Base-by-base conservation (phyloP, 2,329 filamentous ascomycete species). In the Colletotrichum tropicicola region DNA sequence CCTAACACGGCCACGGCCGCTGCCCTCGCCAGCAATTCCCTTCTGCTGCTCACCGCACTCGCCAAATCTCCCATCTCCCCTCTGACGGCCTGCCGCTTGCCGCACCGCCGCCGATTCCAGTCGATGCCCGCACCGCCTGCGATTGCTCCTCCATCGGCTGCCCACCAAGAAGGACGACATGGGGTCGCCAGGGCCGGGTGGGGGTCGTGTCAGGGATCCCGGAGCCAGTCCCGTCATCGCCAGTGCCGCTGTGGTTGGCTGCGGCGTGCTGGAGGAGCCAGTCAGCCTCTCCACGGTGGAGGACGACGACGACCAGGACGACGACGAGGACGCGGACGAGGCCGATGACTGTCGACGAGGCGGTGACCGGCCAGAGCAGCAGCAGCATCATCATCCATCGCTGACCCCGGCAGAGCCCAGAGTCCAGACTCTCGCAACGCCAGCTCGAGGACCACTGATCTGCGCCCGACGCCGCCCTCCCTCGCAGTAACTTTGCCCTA, bases 201-300 rank as follows among this genome's bases (percentile, higher is more conserved):
- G 62, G 57, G 44, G 25, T 25, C 13, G 13, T 5, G 17, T 17
- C 44, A 30, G 49, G 28, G 28, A 25, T 44, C 17, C 49, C 62
- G 62, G 62, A 65, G 57, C 58, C 37, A 65, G 58, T 54, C 62
- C 62, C 62, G 62, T 56, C 49, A 51, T 60, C 35, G 43, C 45
- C 15, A 15, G n/a, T 27, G 19, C 23, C 19, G 30, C 21, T 48
- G 28, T 51, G 57, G 61, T 65, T 61, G 35, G 61, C 43, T 41
- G 25, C 13, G 10, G 39, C 19, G 19, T 45, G 43, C 8, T 23
- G 6, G 10, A 15, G 37, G 13, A 13, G 15, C 13, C 7, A 15
- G 37, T 6, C 12, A 41, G 37, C 4, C 4, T 10, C 30, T 10
- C 37, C n/a, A 41, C n/a, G 37, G n/a, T 21, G 37, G 37, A 41